Percentiles rank a stretch among this genome's conserved stretches.
These are phyloP conservation scores for Hymenoscyphus repandus DNA, from an alignment of 2,329 filamentous ascomycete species.

Conservation along the genomic window DNA sequence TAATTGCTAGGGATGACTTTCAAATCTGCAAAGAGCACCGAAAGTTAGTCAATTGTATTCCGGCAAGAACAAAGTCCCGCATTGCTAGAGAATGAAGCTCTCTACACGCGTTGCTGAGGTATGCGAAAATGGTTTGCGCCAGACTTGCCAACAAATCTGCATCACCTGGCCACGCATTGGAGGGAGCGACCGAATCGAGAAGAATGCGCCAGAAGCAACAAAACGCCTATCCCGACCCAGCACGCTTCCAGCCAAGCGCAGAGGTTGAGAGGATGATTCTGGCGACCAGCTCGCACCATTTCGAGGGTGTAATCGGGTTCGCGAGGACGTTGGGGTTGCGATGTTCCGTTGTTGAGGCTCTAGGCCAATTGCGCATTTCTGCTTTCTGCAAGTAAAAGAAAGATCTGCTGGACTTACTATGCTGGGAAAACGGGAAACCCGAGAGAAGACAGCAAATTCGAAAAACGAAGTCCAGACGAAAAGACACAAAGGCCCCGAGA, in stretches of 20 bases:
- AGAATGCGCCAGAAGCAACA: slow-evolving; percentile 27
- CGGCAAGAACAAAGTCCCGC: background rate
- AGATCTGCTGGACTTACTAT: slow-evolving; percentile 7
- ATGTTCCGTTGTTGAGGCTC: slow-evolving; percentile 21
- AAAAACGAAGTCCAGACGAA: slow-evolving; percentile 33
- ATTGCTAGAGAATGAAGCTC: slow-evolving; percentile 8
- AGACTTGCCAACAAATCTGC: slow-evolving; percentile 25
- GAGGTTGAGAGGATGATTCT: slow-evolving; percentile 8
- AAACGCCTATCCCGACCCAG: slow-evolving; percentile 12
- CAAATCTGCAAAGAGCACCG: slow-evolving; percentile 24
- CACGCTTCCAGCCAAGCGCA: slow-evolving; percentile 19
- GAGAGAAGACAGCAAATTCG: slow-evolving; percentile 30
- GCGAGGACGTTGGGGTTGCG: slow-evolving; percentile 19
- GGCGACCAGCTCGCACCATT: slow-evolving; percentile 7
- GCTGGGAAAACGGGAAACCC: slow-evolving; percentile 26
- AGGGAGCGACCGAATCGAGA: slow-evolving; percentile 15
- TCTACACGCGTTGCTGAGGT: slow-evolving; percentile 7
- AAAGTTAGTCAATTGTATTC: slow-evolving; percentile 23
- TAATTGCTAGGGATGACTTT: slow-evolving; percentile 26
- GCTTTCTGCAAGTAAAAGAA: background rate
- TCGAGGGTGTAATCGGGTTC: slow-evolving; percentile 5
- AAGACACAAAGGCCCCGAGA: slow-evolving; percentile 31
- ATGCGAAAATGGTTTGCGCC: slow-evolving; percentile 20
- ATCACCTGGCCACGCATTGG: slow-evolving; percentile 13
- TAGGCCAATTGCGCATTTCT: slow-evolving; percentile 26